phyloP scores from a whole-genome alignment of 306 rosid genomes.

The Ammopiptanthus mongolicus region DNA sequence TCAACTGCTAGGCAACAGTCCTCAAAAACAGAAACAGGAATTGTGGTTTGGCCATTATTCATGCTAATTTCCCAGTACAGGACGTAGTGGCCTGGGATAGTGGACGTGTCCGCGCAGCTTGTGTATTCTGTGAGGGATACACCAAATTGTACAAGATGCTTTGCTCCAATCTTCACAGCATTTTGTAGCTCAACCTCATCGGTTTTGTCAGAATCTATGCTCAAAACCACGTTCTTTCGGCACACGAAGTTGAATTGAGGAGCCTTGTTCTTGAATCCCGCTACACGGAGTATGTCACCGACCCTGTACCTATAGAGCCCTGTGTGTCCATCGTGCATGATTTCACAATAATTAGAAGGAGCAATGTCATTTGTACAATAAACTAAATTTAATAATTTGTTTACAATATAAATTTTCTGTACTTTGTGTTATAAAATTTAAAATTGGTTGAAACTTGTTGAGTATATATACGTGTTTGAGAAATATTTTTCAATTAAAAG shows the following conservation, averaged over 20 bases:
- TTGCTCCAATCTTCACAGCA: conserved; percentile 42
- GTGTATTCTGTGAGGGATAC: conserved; percentile 49
- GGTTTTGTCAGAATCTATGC: conserved; percentile 58
- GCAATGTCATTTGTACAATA: too few relatives aligned
- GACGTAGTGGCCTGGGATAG: conserved; percentile 56
- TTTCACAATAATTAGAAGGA: neutral
- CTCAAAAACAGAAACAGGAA: conserved; percentile 40
- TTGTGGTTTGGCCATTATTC: neutral
- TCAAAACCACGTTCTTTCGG: conserved; percentile 50
- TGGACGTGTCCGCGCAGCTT: conserved; percentile 40
- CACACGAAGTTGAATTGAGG: conserved; percentile 61
- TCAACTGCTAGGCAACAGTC: conserved; percentile 47
- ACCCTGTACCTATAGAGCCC: conserved; percentile 58
- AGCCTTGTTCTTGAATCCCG: conserved; percentile 65
- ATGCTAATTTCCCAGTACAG: conserved; percentile 55
- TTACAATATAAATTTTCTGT: too few relatives aligned
- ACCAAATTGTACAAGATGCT: conserved; percentile 28
- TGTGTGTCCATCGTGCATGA: conserved; percentile 7
- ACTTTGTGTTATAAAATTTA: too few relatives aligned
- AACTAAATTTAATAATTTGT: too few relatives aligned
- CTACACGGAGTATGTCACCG: conserved; percentile 55
- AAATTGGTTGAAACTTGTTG: too few relatives aligned
- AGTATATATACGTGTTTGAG: too few relatives aligned
- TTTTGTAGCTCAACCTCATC: conserved; percentile 60
- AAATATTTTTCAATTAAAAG: too few relatives aligned